Conservation (phyloP, 1,284 basidiomycete species). For the Tilletia indica region DNA sequence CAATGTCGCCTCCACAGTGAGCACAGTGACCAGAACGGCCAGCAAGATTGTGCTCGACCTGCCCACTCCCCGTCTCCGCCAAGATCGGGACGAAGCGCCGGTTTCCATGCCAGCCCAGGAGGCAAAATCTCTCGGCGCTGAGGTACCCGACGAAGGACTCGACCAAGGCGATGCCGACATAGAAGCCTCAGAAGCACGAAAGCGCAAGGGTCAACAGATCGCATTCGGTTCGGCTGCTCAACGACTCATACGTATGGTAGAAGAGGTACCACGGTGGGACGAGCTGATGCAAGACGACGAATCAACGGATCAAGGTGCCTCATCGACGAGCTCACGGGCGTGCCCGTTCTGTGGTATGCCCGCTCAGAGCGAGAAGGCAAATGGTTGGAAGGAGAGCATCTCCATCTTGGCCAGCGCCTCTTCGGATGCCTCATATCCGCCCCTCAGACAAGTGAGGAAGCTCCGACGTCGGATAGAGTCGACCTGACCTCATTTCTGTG, state of each 20-base stretch:
- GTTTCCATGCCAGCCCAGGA: background rate
- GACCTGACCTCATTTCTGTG: constrained; percentile 27
- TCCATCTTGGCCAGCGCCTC: constrained; percentile 28
- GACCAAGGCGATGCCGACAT: background rate
- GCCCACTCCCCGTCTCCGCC: background rate
- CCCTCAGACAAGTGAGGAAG: background rate
- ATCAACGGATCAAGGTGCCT: background rate
- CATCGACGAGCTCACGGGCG: background rate
- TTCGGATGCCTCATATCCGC: background rate
- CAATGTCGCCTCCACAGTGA: constrained; percentile 48
- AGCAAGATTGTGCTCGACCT: constrained; percentile 45
- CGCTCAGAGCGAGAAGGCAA: constrained; percentile 29
- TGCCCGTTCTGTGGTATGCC: constrained; percentile 50
- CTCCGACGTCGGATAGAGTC: background rate
- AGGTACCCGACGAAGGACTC: no score
- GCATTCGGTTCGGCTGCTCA: constrained; percentile 7
- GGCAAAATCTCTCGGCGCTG: background rate
- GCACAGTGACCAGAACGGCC: constrained; percentile 45
- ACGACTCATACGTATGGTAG: constrained; percentile 4
- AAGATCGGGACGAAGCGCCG: background rate
- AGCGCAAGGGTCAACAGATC: background rate
- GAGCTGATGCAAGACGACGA: background rate
- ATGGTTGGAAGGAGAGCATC: constrained; percentile 44
- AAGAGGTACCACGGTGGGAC: constrained; percentile 4
- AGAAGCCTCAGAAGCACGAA: background rate